These are phyloP conservation scores for Heterobasidion annosum DNA, from an alignment of 1,284 basidiomycete genomes.

Conservation along the genomic window DNA sequence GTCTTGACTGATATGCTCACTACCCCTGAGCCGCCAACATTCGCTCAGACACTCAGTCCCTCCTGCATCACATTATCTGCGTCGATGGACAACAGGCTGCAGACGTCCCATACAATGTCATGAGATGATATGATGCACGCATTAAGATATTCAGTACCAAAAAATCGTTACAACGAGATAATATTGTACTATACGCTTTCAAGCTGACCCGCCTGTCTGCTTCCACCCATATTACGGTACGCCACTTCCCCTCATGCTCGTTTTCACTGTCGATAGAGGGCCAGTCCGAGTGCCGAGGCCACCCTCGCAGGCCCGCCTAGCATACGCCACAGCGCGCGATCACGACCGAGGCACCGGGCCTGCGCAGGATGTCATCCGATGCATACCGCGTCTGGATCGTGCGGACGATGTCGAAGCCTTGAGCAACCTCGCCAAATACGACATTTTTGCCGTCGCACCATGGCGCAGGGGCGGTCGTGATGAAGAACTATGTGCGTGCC, in stretches of 20 bases:
- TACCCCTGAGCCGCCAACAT: no score
- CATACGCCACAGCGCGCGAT: slow-evolving; percentile 24
- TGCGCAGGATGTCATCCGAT: slow-evolving; percentile 23
- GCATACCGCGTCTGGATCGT: slow-evolving; percentile 25
- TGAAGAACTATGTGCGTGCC: slow-evolving; percentile 45
- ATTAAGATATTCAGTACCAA: not conserved
- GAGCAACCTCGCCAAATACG: slow-evolving; percentile 39
- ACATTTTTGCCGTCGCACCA: slow-evolving; percentile 48
- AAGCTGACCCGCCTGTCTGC: not conserved
- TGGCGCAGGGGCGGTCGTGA: slow-evolving; percentile 54
- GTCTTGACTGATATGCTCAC: no score
- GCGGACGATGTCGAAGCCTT: slow-evolving; percentile 32
- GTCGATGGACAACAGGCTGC: no score
- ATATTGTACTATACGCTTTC: not conserved
- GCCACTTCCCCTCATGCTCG: not conserved
- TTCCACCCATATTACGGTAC: not conserved
- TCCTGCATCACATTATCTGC: no score
- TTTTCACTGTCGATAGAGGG: not conserved
- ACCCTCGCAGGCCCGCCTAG: not conserved
- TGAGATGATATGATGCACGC: no score
- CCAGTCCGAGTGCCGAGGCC: no score
- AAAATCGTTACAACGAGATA: not conserved
- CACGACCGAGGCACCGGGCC: slow-evolving; percentile 23
- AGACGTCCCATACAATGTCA: no score
- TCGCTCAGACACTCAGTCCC: no score